A percentile compares a stretch with the other conserved stretches of the same genome.
phyloP scores from a whole-genome alignment of 2,329 filamentous ascomycete species.

The Corinectria fuckeliana region DNA sequence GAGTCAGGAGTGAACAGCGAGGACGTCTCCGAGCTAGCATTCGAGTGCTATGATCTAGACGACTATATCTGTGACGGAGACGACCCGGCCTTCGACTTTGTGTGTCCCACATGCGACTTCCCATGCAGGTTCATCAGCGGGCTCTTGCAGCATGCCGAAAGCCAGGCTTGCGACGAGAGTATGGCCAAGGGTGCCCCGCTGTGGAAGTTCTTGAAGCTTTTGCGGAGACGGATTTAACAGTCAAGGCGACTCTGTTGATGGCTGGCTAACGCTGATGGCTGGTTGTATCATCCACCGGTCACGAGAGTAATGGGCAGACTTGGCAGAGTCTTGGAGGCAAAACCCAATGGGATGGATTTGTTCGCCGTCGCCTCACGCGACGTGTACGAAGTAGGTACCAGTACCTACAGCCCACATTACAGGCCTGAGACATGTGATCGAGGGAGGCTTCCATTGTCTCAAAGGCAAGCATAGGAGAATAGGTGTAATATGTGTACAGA shows the following conservation, averaged over 20 bases:
- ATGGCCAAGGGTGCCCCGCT: not conserved
- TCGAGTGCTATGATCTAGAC: constrained; percentile 9
- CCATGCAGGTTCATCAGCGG: constrained; percentile 21
- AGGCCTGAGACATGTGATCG: not conserved
- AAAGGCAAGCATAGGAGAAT: not conserved
- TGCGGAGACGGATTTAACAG: not conserved
- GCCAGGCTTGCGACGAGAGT: constrained; percentile 24
- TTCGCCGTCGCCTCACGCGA: not conserved
- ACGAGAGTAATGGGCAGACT: not conserved
- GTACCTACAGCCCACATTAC: not conserved
- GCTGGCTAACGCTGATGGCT: not conserved
- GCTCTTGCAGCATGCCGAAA: constrained; percentile 32
- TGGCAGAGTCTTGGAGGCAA: not conserved
- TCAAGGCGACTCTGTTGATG: not conserved
- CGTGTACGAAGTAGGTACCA: too few relatives aligned
- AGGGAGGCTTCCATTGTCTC: not conserved
- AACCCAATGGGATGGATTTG: not conserved
- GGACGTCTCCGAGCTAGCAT: constrained; percentile 14
- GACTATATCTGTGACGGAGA: not conserved
- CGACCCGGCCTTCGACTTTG: constrained; percentile 13
- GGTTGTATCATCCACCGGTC: not conserved
- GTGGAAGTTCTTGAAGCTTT: not conserved
- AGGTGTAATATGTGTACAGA: not conserved
- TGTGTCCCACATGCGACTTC: constrained; percentile 26
- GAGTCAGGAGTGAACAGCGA: constrained; percentile 10